phyloP scores from a whole-genome alignment of 1,284 basidiomycete genomes.

The Cryptococcus sp. region DNA sequence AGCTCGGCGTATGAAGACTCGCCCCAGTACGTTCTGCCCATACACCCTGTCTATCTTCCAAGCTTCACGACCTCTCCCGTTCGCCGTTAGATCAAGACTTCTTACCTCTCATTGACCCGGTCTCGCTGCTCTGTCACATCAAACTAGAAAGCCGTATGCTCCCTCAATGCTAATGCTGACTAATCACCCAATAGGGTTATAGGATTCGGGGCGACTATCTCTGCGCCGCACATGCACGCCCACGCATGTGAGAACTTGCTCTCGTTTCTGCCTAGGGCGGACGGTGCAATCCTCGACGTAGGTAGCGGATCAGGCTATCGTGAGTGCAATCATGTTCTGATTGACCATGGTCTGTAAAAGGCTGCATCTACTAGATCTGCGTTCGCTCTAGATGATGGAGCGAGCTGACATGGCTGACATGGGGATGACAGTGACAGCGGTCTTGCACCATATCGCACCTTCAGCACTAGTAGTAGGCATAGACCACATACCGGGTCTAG shows the following conservation, averaged over 20 bases:
- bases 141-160: too few species aligned
- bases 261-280: slow-evolving; percentile 25
- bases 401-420: background rate
- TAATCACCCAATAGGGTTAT: slow-evolving; percentile 47
- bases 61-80: too few species aligned
- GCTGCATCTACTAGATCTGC: background rate
- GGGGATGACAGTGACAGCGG: slow-evolving; percentile 56
- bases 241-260: slow-evolving; percentile 48
- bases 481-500: slow-evolving; percentile 82
- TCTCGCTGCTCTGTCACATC: background rate
- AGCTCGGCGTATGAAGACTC: slow-evolving; percentile 48
- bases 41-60: background rate
- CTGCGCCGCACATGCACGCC: slow-evolving; percentile 54
- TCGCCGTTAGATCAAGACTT: too few species aligned
- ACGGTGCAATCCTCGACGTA: slow-evolving; percentile 46
- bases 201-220: slow-evolving; percentile 52
- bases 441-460: slow-evolving; percentile 67
- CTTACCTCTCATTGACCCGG: background rate
- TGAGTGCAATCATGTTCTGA: slow-evolving; percentile 49
- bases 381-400: background rate
- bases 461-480: slow-evolving; percentile 79
- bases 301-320: slow-evolving; percentile 64
- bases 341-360: background rate
- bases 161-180: too few species aligned
- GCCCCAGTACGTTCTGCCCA: slow-evolving; percentile 41